Base-by-base conservation (phyloP, 108 stramenopile species). In the Cylindrotheca closterium region DNA sequence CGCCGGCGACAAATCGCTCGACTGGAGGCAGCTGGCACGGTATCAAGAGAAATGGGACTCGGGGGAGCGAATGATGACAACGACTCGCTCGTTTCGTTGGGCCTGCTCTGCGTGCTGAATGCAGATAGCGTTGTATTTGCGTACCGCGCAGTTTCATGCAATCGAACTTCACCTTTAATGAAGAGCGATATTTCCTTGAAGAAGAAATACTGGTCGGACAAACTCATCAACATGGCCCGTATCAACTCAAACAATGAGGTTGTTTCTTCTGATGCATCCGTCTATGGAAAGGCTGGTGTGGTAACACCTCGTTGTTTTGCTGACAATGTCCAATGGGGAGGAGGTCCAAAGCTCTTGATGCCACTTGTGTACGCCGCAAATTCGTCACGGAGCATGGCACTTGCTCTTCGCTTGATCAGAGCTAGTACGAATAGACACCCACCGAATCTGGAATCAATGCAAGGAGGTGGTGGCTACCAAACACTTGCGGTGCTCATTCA, bases 301-400 rank as follows among this genome's bases (percentile, higher is more conserved):
- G 79, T 90, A 31, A 78, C 76, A 24, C 89, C 89, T n/a, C 67
- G 80, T 29, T 87, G 79, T 42, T 92, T 95, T 71, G 90, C 85
- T 18, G 93, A 92, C 67, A 90, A 87, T 67, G 72, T 91, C n/a
- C 88, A 87, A 51, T 86, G 89, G 85, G 79, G 88, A 49, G 93
- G 93, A n/a, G 90, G 90, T 2, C 87, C 91, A 45, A 71, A 81
- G 48, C 63, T 95, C 33, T 63, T 95, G 26, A 63, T 92, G 70
- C 93, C 93, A 1, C 60, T 95, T 7, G 71, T 92, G 1, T 78
- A 85, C 60, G 89, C 88, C 2, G 74, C 93, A 5, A 67, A 73
- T 45, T 85, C 88, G 1, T 50, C 84, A 15, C 67, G 75, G 55
- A 85, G 82, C 42, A 60, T 92, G 34, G 83, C 87, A 0, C 59